Evolutionary conservation across 108 stramenopile genomes (phyloP).

Genomic region (Stephanodiscus triporus): DNA sequence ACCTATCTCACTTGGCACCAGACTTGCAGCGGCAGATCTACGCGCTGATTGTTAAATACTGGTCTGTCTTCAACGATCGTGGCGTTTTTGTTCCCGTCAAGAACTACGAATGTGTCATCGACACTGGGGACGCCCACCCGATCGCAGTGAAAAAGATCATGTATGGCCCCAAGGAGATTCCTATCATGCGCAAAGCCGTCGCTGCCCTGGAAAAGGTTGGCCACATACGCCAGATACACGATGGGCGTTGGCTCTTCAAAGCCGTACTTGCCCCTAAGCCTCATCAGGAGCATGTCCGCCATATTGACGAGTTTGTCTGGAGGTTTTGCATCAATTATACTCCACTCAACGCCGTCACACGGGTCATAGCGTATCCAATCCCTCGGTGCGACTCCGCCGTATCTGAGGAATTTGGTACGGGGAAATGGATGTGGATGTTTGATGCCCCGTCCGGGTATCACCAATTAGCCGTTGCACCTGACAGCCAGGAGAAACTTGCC

Average conservation of each 20-base stretch:
- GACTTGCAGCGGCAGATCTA: neutral
- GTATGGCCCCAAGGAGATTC: constrained; percentile 4
- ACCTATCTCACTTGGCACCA: neutral
- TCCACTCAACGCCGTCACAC: neutral
- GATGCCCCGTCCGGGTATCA: constrained; percentile 8
- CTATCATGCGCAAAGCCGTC: neutral
- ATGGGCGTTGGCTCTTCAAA: constrained; percentile 3
- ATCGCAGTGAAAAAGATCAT: constrained; percentile 6
- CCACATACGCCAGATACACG: constrained; percentile 2
- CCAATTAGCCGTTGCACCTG: neutral
- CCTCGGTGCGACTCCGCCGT: constrained; percentile 9
- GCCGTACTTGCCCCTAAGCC: neutral
- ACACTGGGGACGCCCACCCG: neutral
- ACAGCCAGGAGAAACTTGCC: constrained; percentile 4
- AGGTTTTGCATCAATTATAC: neutral
- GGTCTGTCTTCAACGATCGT: neutral
- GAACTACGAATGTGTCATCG: neutral
- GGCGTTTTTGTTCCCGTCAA: neutral
- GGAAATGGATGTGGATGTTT: neutral
- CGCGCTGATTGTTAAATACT: neutral
- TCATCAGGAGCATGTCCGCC: neutral
- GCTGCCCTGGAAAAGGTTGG: constrained; percentile 3
- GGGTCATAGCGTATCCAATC: constrained; percentile 2
- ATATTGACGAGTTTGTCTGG: constrained; percentile 7
- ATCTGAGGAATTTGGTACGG: neutral